Conservation (phyloP, 2,329 filamentous ascomycete genomes). For the Colletotrichum navitas region DNA sequence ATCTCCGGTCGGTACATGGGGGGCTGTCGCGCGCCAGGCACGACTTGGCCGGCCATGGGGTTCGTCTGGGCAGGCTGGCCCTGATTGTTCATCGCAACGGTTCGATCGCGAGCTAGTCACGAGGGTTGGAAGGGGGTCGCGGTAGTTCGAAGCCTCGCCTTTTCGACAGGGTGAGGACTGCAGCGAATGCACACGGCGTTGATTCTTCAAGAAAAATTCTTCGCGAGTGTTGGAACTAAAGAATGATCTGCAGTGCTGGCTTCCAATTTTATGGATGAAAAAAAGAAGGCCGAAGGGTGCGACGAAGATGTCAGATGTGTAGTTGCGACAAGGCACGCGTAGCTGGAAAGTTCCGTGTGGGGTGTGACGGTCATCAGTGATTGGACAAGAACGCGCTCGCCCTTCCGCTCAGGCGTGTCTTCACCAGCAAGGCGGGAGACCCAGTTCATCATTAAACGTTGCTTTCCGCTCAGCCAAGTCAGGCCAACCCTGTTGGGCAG, state of each 20-base stretch:
- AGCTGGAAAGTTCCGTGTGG: constrained; percentile 40
- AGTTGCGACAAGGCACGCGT: constrained; percentile 32
- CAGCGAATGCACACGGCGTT: not conserved
- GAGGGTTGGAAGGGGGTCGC: not conserved
- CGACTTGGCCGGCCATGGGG: constrained; percentile 40
- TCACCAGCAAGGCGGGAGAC: not conserved
- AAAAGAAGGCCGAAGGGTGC: not conserved
- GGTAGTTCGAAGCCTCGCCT: not conserved
- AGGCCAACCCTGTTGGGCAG: not conserved
- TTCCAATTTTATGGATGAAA: not conserved
- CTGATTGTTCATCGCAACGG: constrained; percentile 41
- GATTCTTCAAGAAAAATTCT: not conserved
- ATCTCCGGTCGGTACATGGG: constrained; percentile 65
- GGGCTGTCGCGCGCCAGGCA: constrained; percentile 47
- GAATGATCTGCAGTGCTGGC: not conserved
- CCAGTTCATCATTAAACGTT: not conserved
- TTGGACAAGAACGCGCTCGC: constrained; percentile 24
- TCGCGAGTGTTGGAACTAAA: not conserved
- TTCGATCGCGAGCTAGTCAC: not conserved
- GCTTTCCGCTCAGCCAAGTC: not conserved
- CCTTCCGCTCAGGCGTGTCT: not conserved
- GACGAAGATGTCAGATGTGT: not conserved
- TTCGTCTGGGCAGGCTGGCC: constrained; percentile 42
- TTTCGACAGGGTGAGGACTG: not conserved
- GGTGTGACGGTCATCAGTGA: constrained; percentile 7